Evolutionary conservation across 768 basidiomycete genomes (phyloP).

Genomic region (Hebeloma cylindrosporum): DNA sequence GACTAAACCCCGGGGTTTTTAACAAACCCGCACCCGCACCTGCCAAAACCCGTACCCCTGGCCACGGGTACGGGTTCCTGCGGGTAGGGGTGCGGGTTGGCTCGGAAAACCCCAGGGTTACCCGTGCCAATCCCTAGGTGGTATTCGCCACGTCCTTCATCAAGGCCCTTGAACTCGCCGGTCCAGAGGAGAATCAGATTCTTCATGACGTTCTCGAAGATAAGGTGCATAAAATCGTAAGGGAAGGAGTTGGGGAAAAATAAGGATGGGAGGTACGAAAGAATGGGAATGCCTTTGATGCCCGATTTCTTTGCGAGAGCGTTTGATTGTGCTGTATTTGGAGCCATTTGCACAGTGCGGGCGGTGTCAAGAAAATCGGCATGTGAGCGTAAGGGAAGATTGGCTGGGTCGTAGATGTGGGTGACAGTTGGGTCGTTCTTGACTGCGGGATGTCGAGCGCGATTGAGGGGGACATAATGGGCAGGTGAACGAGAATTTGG

Average conservation of each 20-base stretch:
- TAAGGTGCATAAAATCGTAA: conserved; percentile 31
- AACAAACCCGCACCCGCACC: too few relatives aligned
- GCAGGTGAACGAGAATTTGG: conserved; percentile 10
- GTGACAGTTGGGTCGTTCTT: not conserved
- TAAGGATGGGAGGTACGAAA: conserved; percentile 31
- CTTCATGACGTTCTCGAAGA: too few relatives aligned
- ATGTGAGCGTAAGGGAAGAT: conserved; percentile 37
- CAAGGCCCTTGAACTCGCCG: too few relatives aligned
- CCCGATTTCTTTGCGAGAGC: conserved; percentile 29
- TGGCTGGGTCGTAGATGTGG: conserved; percentile 27
- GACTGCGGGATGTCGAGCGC: conserved; percentile 20
- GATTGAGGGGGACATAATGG: conserved; percentile 31
- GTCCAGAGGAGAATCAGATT: too few relatives aligned
- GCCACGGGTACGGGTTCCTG: too few relatives aligned
- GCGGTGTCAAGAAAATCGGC: conserved; percentile 26
- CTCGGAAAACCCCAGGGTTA: too few relatives aligned
- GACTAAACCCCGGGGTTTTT: too few relatives aligned
- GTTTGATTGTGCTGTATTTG: conserved; percentile 18
- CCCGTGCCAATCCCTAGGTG: too few relatives aligned
- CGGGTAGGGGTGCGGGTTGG: too few relatives aligned
- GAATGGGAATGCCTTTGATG: conserved; percentile 33
- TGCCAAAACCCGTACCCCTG: too few relatives aligned
- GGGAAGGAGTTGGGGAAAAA: conserved; percentile 41
- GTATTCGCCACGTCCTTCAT: too few relatives aligned
- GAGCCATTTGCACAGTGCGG: conserved; percentile 22